Percentiles rank a stretch among this genome's conserved stretches.
Evolutionary conservation across 2,329 filamentous ascomycete species (phyloP).

Genomic region (Aureobasidium musti): DNA sequence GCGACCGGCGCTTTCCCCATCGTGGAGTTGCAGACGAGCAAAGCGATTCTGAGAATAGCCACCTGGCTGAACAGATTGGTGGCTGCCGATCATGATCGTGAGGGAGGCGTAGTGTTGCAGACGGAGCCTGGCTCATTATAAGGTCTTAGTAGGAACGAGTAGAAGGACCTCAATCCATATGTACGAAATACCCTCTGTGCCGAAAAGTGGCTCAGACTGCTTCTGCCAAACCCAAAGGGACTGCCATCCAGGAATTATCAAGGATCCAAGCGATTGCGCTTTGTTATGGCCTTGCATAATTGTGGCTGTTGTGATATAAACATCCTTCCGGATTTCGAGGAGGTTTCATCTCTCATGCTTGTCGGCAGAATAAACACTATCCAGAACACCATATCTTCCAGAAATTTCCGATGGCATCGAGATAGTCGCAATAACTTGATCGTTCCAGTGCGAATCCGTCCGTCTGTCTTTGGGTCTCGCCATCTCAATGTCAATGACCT

Average conservation of each 20-base stretch:
- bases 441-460: neutral
- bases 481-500: slow-evolving; percentile 11
- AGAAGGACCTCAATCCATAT: neutral
- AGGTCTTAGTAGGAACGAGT: neutral
- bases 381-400: slow-evolving; percentile 17
- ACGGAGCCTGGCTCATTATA: neutral
- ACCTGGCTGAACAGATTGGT: slow-evolving; percentile 47
- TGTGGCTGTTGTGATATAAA: too few species aligned
- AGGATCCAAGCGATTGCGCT: too few species aligned
- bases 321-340: too few species aligned
- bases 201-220: too few species aligned
- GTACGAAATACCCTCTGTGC: too few species aligned
- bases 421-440: slow-evolving; percentile 7
- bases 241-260: too few species aligned
- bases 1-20: slow-evolving; percentile 45
- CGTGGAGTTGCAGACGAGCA: slow-evolving; percentile 47
- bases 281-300: too few species aligned
- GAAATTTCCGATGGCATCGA: slow-evolving; percentile 17
- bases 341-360: neutral
- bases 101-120: neutral
- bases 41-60: slow-evolving; percentile 44
- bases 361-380: slow-evolving; percentile 20
- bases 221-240: too few species aligned
- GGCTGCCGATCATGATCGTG: slow-evolving; percentile 26
- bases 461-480: neutral